These are phyloP conservation scores for Arthrobotrys conoides DNA, from an alignment of 2,329 filamentous ascomycete species.

Conservation along the genomic window DNA sequence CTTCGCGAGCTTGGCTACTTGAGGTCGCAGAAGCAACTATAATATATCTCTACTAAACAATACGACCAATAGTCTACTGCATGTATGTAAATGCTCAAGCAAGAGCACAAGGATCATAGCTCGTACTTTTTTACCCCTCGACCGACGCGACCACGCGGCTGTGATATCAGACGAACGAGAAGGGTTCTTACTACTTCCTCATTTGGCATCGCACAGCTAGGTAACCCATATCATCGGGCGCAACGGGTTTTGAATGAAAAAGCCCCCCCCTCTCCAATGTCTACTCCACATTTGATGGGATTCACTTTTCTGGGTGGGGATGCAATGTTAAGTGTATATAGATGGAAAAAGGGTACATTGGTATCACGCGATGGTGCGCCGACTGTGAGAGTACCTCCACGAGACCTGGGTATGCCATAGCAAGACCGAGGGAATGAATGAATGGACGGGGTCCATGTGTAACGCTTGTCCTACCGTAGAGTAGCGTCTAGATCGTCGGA, in stretches of 20 bases:
- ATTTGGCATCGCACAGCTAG: slow-evolving; percentile 59
- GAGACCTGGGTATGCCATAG: background rate
- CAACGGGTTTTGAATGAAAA: slow-evolving; percentile 7
- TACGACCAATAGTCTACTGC: no score
- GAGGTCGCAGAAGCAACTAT: slow-evolving; percentile 17
- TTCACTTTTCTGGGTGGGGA: no score
- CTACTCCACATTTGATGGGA: slow-evolving; percentile 26
- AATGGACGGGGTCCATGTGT: slow-evolving; percentile 3
- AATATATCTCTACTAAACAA: no score
- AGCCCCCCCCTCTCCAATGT: slow-evolving; percentile 14
- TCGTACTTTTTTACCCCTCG: slow-evolving; percentile 28
- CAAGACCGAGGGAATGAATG: background rate
- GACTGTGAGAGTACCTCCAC: slow-evolving; percentile 18
- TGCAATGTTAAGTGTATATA: no score
- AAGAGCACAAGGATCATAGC: background rate
- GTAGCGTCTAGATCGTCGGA: slow-evolving; percentile 45
- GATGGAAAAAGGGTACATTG: slow-evolving; percentile 6
- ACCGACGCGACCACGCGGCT: slow-evolving; percentile 45
- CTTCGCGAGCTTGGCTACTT: slow-evolving; percentile 21
- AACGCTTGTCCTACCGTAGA: slow-evolving; percentile 43
- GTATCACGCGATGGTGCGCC: slow-evolving; percentile 36
- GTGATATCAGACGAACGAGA: slow-evolving; percentile 57
- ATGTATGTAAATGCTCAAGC: no score
- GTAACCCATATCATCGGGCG: slow-evolving; percentile 56
- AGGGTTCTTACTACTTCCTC: slow-evolving; percentile 53